A percentile compares a stretch with the other conserved stretches of the same genome.
Evolutionary conservation across 2,329 filamentous ascomycete species (phyloP).

Genomic region (Sarocladiaceae sp.): DNA sequence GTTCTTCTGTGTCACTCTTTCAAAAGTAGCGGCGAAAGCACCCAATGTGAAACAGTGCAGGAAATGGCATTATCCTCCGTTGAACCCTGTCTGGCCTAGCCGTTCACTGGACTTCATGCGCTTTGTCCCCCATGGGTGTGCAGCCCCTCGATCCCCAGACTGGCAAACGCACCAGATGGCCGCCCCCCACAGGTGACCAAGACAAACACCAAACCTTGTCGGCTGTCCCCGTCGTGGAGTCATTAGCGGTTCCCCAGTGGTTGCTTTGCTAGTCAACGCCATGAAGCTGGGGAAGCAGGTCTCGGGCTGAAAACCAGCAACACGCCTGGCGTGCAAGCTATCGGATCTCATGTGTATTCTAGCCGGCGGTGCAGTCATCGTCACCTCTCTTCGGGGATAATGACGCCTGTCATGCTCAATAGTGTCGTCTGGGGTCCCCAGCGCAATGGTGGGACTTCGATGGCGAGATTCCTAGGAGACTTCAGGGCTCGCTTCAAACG

Average conservation of each 20-base stretch:
- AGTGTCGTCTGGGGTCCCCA: too few species aligned
- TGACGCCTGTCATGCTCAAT: neutral
- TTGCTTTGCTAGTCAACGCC: too few species aligned
- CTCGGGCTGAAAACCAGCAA: too few species aligned
- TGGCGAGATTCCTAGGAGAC: too few species aligned
- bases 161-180: neutral
- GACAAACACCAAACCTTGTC: neutral
- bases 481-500: neutral
- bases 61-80: neutral
- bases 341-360: neutral
- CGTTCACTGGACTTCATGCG: neutral
- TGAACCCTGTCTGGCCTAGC: slow-evolving; percentile 1
- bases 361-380: neutral
- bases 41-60: slow-evolving; percentile 4
- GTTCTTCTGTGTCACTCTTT: too few species aligned
- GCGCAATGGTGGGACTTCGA: too few species aligned
- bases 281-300: too few species aligned
- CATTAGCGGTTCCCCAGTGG: too few species aligned
- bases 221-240: slow-evolving; percentile 1
- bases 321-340: too few species aligned
- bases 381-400: neutral
- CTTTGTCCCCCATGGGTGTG: too few species aligned
- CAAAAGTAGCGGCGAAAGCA: neutral
- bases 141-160: neutral
- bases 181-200: neutral